Percentiles rank a stretch among this genome's conserved stretches.
phyloP scores from a whole-genome alignment of 2,329 filamentous ascomycete species.

The Colletotrichum graminicola region DNA sequence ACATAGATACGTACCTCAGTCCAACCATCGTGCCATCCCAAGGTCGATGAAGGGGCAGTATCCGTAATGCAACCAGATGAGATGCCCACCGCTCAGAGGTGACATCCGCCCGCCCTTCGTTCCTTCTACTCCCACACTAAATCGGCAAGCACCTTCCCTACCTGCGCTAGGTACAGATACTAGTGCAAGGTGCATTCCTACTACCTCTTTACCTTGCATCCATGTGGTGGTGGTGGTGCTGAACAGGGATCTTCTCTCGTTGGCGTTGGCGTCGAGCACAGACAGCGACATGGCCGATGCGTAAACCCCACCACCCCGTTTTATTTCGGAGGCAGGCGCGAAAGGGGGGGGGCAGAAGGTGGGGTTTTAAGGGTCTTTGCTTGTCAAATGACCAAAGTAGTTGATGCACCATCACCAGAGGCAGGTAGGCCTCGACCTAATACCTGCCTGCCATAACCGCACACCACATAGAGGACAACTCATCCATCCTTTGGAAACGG shows the following conservation, averaged over 20 bases:
- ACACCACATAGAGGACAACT: neutral
- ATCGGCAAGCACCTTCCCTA: constrained; percentile 4
- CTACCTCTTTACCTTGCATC: neutral
- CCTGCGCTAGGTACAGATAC: too few species aligned
- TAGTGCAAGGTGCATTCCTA: too few species aligned
- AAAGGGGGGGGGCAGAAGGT: constrained; percentile 21
- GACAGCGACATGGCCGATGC: constrained; percentile 7
- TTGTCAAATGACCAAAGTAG: constrained; percentile 38
- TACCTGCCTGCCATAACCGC: neutral
- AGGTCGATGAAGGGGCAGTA: neutral
- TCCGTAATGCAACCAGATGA: too few species aligned
- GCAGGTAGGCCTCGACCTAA: neutral
- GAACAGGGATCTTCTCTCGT: constrained; percentile 6
- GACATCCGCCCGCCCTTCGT: constrained; percentile 4
- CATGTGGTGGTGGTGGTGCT: constrained; percentile 10
- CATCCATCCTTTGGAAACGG: neutral
- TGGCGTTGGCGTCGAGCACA: constrained; percentile 3
- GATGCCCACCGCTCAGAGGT: neutral
- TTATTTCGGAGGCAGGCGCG: constrained; percentile 13
- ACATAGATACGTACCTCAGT: too few species aligned
- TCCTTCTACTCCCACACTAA: constrained; percentile 1
- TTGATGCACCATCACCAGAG: neutral
- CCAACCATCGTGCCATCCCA: too few species aligned
- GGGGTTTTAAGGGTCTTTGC: constrained; percentile 36
- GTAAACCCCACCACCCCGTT: constrained; percentile 1